Conservation (phyloP, 73 alveolate species). For the Paramecium biaurelia region DNA sequence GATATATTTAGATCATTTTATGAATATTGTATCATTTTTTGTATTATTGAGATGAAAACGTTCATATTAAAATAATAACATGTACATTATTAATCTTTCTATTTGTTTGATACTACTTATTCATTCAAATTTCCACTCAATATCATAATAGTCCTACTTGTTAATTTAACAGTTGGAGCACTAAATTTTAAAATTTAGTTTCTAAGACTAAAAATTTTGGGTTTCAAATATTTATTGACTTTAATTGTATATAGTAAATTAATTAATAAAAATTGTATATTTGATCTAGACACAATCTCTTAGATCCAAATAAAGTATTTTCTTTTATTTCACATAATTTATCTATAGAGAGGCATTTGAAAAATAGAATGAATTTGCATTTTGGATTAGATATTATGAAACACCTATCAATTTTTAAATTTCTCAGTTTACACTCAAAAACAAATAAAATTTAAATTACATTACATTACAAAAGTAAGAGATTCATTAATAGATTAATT, state of each 20-base stretch:
- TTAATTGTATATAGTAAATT: not conserved
- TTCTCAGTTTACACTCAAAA: no score
- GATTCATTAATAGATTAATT: no score
- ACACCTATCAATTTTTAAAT: no score
- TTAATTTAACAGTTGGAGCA: not conserved
- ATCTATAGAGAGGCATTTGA: not conserved
- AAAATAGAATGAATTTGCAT: no score
- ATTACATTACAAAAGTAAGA: no score
- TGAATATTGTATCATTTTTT: not conserved
- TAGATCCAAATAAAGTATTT: constrained; percentile 37
- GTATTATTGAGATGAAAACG: not conserved
- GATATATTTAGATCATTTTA: not conserved
- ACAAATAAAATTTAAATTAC: no score
- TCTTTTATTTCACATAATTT: not conserved
- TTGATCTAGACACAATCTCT: not conserved
- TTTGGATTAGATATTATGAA: no score
- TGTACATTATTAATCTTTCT: not conserved
- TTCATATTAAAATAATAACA: no score
- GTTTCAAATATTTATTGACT: not conserved
- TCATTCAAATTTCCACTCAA: not conserved
- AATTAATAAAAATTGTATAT: not conserved
- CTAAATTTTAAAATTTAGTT: not conserved
- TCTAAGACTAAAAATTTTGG: not conserved
- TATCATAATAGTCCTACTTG: not conserved
- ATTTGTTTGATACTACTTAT: constrained; percentile 16